Conservation (phyloP, 1,284 basidiomycete species). For the Sporisorium graminicola region DNA sequence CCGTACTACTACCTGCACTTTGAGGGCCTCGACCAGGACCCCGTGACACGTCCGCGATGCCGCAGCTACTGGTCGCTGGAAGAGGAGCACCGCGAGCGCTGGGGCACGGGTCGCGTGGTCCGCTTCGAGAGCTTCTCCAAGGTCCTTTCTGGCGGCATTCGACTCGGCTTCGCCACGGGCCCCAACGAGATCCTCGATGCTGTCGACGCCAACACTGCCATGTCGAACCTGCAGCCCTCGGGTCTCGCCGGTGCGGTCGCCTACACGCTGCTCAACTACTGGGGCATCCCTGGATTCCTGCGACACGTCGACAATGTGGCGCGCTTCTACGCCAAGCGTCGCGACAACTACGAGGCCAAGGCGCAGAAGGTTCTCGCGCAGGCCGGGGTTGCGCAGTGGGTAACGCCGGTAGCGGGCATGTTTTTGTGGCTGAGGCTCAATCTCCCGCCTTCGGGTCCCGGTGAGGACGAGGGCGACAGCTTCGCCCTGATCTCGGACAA, state of each 20-base stretch:
- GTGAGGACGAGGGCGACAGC: conserved; percentile 75
- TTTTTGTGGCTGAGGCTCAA: conserved; percentile 69
- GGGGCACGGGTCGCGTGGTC: conserved; percentile 64
- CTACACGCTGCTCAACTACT: conserved; percentile 78
- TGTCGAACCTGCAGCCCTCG: conserved; percentile 81
- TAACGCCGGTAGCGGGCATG: conserved; percentile 82
- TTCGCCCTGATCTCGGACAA: conserved; percentile 81
- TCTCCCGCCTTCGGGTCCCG: conserved; percentile 49
- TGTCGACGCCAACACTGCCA: conserved; percentile 79
- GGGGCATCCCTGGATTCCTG: conserved; percentile 79
- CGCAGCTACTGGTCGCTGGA: conserved; percentile 66
- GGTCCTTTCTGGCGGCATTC: conserved; percentile 68
- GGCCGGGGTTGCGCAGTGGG: conserved; percentile 74
- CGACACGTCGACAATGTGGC: conserved; percentile 79
- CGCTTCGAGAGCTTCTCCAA: conserved; percentile 75
- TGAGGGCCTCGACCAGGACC: conserved; percentile 59
- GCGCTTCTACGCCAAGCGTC: conserved; percentile 81
- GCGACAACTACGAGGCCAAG: conserved; percentile 83
- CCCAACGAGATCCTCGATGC: conserved; percentile 80
- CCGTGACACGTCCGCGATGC: conserved; percentile 48
- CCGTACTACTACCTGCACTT: conserved; percentile 66
- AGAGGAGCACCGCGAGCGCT: conserved; percentile 53
- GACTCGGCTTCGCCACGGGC: conserved; percentile 83
- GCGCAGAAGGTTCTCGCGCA: conserved; percentile 79
- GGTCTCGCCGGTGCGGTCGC: conserved; percentile 81